Percentiles rank a stretch among this genome's conserved stretches.
These are phyloP conservation scores for Tylopilus sp. DNA, from an alignment of 768 basidiomycete genomes.

Conservation along the genomic window DNA sequence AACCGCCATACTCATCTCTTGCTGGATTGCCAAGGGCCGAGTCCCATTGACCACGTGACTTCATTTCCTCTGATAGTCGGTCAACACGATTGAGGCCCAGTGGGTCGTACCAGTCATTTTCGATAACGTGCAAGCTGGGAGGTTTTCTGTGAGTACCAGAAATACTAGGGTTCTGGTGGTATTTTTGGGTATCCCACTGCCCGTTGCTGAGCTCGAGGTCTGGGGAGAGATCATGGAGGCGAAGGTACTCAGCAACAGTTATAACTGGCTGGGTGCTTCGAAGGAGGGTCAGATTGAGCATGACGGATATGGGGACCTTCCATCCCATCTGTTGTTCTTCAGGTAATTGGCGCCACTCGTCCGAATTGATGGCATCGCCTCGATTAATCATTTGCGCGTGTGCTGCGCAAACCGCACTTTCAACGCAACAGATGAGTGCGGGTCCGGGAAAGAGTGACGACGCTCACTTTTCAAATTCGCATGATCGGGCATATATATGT, in stretches of 20 bases:
- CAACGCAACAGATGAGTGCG: not conserved
- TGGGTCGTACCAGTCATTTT: constrained; percentile 42
- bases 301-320: constrained; percentile 34
- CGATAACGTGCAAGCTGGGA: constrained; percentile 33
- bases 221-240: constrained; percentile 35
- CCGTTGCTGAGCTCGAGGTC: constrained; percentile 36
- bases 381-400: constrained; percentile 44
- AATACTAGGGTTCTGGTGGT: constrained; percentile 29
- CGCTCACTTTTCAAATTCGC: constrained; percentile 33
- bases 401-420: constrained; percentile 37
- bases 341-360: constrained; percentile 41
- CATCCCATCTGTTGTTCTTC: constrained; percentile 35
- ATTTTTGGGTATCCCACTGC: constrained; percentile 35
- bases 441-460: not conserved
- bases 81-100: constrained; percentile 36
- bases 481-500: constrained; percentile 44
- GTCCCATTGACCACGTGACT: constrained; percentile 31
- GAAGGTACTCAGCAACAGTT: constrained; percentile 42
- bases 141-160: constrained; percentile 19
- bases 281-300: constrained; percentile 43
- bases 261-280: constrained; percentile 37
- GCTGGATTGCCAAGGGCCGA: constrained; percentile 9
- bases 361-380: constrained; percentile 38
- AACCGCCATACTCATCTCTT: constrained; percentile 18
- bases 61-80: constrained; percentile 30